Percentiles rank a stretch among this genome's conserved stretches.
These are phyloP conservation scores for Verticillium dahliae DNA, from an alignment of 2,329 filamentous ascomycete species.

Conservation along the genomic window DNA sequence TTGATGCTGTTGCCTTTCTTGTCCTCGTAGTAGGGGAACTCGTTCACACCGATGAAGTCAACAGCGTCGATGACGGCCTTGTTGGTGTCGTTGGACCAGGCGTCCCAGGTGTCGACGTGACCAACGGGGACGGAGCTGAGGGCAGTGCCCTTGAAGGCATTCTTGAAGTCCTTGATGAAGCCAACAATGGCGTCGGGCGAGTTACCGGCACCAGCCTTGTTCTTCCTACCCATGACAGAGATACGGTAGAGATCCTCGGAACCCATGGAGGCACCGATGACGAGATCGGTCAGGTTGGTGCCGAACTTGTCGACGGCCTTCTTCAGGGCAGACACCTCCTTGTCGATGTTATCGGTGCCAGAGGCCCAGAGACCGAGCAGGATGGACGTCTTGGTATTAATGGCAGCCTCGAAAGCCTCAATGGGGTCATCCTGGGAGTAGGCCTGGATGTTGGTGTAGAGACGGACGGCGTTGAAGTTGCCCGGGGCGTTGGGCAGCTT, in stretches of 20 bases:
- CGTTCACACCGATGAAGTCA: slow-evolving; percentile 60
- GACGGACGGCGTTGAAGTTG: slow-evolving; percentile 51
- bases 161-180: slow-evolving; percentile 61
- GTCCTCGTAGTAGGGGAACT: slow-evolving; percentile 61
- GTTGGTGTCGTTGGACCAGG: slow-evolving; percentile 54
- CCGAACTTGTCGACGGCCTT: slow-evolving; percentile 49
- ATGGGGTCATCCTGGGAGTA: slow-evolving; percentile 68
- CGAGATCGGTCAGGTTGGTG: slow-evolving; percentile 43
- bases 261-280: slow-evolving; percentile 60
- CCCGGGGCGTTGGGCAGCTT: slow-evolving; percentile 39
- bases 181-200: slow-evolving; percentile 51
- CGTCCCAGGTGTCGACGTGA: slow-evolving; percentile 65
- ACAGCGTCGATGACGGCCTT: slow-evolving; percentile 52
- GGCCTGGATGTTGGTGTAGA: slow-evolving; percentile 63
- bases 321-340: slow-evolving; percentile 55
- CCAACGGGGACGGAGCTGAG: slow-evolving; percentile 47
- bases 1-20: slow-evolving; percentile 48
- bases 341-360: slow-evolving; percentile 45
- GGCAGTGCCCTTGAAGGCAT: slow-evolving; percentile 41
- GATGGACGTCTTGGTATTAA: slow-evolving; percentile 52
- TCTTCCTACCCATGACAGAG: slow-evolving; percentile 54
- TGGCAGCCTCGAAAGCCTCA: slow-evolving; percentile 69
- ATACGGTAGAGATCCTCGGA: slow-evolving; percentile 62
- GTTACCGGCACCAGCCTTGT: slow-evolving; percentile 55
- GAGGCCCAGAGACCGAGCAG: slow-evolving; percentile 61